phyloP scores from a whole-genome alignment of 139 green algal genomes.

The Volvox reticuliferus region DNA sequence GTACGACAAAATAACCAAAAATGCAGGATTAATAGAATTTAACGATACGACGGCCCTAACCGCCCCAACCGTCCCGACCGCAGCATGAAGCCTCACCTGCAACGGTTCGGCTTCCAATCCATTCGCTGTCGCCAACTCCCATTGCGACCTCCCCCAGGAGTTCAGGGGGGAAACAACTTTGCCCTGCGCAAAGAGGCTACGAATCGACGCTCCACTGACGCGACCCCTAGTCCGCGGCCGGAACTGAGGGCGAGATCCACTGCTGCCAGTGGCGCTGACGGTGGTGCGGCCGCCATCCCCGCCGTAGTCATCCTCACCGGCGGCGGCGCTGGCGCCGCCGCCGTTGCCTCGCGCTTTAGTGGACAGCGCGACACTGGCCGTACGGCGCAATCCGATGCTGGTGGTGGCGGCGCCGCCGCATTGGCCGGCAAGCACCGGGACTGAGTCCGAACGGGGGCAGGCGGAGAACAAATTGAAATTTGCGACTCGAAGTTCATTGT shows the following conservation, averaged over 20 bases:
- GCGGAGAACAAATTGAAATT: too few relatives aligned
- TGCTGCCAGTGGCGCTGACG: too few relatives aligned
- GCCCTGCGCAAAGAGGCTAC: not conserved
- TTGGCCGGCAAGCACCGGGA: not conserved
- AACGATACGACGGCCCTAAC: too few relatives aligned
- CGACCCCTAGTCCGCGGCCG: not conserved
- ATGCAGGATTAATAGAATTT: too few relatives aligned
- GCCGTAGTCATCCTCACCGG: not conserved
- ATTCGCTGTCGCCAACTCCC: not conserved
- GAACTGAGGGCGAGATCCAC: not conserved
- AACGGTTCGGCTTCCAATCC: not conserved
- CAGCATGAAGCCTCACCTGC: not conserved
- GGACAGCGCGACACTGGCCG: not conserved
- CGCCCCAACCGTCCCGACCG: too few relatives aligned
- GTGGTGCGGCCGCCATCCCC: not conserved
- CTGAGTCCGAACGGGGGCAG: too few relatives aligned
- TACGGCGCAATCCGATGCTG: not conserved
- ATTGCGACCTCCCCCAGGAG: not conserved
- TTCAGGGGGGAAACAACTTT: not conserved
- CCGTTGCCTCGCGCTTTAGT: not conserved
- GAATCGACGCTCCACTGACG: not conserved
- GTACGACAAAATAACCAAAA: too few relatives aligned
- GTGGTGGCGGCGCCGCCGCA: too few relatives aligned
- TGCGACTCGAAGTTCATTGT: too few relatives aligned
- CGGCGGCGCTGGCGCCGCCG: too few relatives aligned